A percentile compares a stretch with the other conserved stretches of the same genome.
phyloP scores from a whole-genome alignment of 1,139 yeast genomes.

The Taphrina wiesneri region DNA sequence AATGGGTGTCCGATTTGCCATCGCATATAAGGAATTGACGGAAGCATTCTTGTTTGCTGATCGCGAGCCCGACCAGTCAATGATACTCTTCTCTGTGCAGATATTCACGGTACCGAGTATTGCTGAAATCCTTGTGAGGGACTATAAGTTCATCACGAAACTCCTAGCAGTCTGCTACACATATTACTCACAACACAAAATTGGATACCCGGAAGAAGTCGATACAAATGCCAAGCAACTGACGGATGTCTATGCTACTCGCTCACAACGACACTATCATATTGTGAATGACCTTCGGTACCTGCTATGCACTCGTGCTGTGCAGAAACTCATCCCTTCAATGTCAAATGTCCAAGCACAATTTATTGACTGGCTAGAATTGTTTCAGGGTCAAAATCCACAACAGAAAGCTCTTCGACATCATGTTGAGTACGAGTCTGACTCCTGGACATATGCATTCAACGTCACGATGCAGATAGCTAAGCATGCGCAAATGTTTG shows the following conservation, averaged over 20 bases:
- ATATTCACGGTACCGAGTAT: conserved; percentile 80
- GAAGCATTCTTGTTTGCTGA: conserved; percentile 71
- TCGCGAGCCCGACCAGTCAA: conserved; percentile 78
- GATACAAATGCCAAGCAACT: conserved; percentile 46
- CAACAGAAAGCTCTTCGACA: conserved; percentile 71
- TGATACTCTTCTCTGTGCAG: conserved; percentile 80
- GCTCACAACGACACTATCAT: conserved; percentile 81
- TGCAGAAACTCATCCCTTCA: conserved; percentile 48
- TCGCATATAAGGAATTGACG: conserved; percentile 74
- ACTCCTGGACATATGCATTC: conserved; percentile 79
- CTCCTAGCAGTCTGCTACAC: conserved; percentile 68
- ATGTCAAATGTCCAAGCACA: conserved; percentile 45
- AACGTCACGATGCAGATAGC: conserved; percentile 61
- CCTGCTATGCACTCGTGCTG: conserved; percentile 40
- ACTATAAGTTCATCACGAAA: conserved; percentile 64
- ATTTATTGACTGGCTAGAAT: conserved; percentile 62
- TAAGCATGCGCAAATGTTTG: conserved; percentile 47
- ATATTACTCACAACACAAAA: conserved; percentile 60
- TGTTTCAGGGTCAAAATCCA: conserved; percentile 81
- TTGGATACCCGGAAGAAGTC: conserved; percentile 54
- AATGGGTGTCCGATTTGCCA: conserved; percentile 74
- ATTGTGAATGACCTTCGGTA: conserved; percentile 82
- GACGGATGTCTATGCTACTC: conserved; percentile 52
- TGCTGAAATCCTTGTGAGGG: conserved; percentile 66
- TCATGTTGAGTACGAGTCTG: conserved; percentile 89